A percentile compares a stretch with the other conserved stretches of the same genome.
Conservation (phyloP, 371 early-diverging fungal genomes). For the Mucor ambiguus region DNA sequence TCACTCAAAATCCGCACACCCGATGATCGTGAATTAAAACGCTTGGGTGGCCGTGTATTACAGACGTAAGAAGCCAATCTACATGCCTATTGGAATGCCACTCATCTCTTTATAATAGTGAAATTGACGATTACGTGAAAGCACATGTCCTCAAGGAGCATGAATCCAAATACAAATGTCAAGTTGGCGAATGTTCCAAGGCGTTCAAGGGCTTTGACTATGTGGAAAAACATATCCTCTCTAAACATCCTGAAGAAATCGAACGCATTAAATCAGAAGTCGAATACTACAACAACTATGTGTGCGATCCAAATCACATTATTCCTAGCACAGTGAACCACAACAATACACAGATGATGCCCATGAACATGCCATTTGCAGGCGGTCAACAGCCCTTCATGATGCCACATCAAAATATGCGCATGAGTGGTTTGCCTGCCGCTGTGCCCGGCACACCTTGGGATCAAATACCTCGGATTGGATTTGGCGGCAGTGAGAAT, state of each 20-base stretch:
- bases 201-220: constrained; percentile 94
- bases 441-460: constrained; percentile 57
- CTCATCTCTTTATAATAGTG: constrained; percentile 26
- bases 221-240: constrained; percentile 89
- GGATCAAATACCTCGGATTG: constrained; percentile 72
- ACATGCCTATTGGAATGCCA: not conserved
- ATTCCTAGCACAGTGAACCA: constrained; percentile 32
- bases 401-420: constrained; percentile 19
- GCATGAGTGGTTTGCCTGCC: constrained; percentile 24
- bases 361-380: constrained; percentile 11
- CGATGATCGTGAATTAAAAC: constrained; percentile 66
- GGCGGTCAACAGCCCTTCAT: constrained; percentile 19
- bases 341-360: constrained; percentile 8
- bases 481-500: constrained; percentile 48
- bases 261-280: constrained; percentile 63
- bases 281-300: constrained; percentile 85
- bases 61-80: constrained; percentile 56
- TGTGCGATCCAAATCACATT: constrained; percentile 77
- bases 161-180: constrained; percentile 89
- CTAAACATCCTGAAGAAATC: constrained; percentile 83
- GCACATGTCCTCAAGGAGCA: constrained; percentile 69
- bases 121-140: constrained; percentile 53
- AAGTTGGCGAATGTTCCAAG: constrained; percentile 79
- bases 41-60: constrained; percentile 75
- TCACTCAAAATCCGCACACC: constrained; percentile 62